phyloP scores from a whole-genome alignment of 106 monocot species.

The Agapanthus africanus region DNA sequence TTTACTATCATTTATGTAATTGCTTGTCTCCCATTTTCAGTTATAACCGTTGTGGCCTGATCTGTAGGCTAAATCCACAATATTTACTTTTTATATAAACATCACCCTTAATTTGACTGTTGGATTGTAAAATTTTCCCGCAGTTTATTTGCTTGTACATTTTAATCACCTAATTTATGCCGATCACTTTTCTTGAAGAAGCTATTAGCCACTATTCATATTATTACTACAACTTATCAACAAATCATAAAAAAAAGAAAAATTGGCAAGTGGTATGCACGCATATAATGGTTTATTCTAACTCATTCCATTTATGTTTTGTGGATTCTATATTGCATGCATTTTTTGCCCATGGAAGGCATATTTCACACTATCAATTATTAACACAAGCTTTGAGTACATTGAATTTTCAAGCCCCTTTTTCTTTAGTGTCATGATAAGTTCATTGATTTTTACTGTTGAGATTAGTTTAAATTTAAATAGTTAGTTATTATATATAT shows the following conservation, averaged over 20 bases:
- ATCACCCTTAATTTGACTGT: background rate
- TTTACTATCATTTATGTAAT: background rate
- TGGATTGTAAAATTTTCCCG: too few species aligned
- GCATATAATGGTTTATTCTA: constrained; percentile 1
- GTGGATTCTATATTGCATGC: background rate
- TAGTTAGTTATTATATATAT: too few species aligned
- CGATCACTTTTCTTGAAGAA: background rate
- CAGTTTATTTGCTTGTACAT: too few species aligned
- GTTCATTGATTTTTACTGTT: too few species aligned
- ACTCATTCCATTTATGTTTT: background rate
- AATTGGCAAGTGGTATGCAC: background rate
- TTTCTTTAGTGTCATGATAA: background rate
- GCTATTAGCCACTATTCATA: too few species aligned
- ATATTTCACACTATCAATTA: background rate
- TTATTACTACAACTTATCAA: background rate
- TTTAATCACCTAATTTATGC: background rate
- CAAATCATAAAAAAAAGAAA: too few species aligned
- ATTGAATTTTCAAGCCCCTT: background rate
- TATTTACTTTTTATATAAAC: background rate
- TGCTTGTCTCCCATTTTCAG: background rate
- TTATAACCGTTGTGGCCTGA: background rate
- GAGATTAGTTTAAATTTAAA: too few species aligned
- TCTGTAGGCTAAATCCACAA: background rate
- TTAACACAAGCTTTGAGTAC: background rate
- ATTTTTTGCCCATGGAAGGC: background rate